These are phyloP conservation scores for Globisporangium canariense DNA, from an alignment of 352 stramenopile species.

Conservation along the genomic window DNA sequence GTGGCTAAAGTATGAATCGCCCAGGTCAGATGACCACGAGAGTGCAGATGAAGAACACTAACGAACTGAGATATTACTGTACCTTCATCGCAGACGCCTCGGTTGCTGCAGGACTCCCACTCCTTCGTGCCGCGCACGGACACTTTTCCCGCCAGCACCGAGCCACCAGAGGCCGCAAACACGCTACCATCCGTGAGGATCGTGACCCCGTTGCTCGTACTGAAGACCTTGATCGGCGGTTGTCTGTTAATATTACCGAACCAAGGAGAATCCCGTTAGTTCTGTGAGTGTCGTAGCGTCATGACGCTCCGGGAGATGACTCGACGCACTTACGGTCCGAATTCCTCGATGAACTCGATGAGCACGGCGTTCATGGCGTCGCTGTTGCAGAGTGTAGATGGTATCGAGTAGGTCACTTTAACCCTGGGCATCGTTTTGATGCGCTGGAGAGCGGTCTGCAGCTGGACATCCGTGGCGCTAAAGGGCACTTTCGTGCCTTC, in stretches of 20 bases:
- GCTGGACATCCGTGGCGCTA: conserved; percentile 39
- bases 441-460: conserved; percentile 50
- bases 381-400: conserved; percentile 40
- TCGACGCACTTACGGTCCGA: conserved; percentile 36
- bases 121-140: conserved; percentile 86
- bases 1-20: conserved; percentile 27
- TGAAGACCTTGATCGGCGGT: conserved; percentile 54
- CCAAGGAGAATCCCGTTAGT: neutral
- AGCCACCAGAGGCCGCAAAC: conserved; percentile 40
- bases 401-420: conserved; percentile 46
- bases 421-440: conserved; percentile 32
- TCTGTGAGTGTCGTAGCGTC: neutral
- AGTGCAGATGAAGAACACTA: conserved; percentile 19
- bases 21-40: neutral
- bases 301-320: too few relatives aligned
- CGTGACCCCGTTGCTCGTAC: conserved; percentile 24
- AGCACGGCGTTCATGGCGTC: conserved; percentile 41
- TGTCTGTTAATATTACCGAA: conserved; percentile 32
- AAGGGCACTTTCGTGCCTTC: conserved; percentile 46
- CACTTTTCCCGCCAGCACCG: conserved; percentile 34
- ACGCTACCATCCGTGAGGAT: conserved; percentile 50
- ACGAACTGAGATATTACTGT: neutral
- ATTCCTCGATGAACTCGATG: conserved; percentile 59
- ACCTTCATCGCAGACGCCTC: conserved; percentile 80
- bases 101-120: conserved; percentile 84